Conservation (phyloP, 2,329 filamentous ascomycete genomes). For the Epichloe baconii region DNA sequence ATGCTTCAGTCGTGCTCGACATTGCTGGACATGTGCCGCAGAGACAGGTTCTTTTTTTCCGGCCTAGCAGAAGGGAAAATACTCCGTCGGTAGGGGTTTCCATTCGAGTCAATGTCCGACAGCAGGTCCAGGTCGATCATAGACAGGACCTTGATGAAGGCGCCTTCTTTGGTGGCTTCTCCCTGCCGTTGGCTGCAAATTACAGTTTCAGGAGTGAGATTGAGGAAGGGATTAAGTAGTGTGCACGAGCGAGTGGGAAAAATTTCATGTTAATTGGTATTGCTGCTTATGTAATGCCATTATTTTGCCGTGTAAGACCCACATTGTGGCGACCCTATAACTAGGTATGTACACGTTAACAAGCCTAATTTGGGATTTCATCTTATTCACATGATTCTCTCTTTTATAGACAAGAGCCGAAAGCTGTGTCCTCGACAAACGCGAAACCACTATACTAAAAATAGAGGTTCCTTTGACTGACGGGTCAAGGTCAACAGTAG, state of each 20-base stretch:
- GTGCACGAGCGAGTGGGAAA: neutral
- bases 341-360: no score
- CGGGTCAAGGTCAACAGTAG: no score
- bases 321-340: neutral
- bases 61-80: neutral
- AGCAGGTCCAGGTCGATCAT: neutral
- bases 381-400: no score
- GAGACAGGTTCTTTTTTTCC: no score
- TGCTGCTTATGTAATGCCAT: conserved; percentile 2
- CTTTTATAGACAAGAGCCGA: no score
- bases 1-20: neutral
- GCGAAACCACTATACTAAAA: no score
- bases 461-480: no score
- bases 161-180: neutral
- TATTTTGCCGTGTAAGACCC: neutral
- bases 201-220: neutral
- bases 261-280: neutral
- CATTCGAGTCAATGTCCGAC: neutral
- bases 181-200: neutral
- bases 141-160: neutral
- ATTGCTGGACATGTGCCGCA: neutral
- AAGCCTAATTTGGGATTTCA: no score
- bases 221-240: neutral
- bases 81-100: neutral
- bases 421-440: no score